Conservation (phyloP, 2,329 filamentous ascomycete species). For the Endothia cerciana region DNA sequence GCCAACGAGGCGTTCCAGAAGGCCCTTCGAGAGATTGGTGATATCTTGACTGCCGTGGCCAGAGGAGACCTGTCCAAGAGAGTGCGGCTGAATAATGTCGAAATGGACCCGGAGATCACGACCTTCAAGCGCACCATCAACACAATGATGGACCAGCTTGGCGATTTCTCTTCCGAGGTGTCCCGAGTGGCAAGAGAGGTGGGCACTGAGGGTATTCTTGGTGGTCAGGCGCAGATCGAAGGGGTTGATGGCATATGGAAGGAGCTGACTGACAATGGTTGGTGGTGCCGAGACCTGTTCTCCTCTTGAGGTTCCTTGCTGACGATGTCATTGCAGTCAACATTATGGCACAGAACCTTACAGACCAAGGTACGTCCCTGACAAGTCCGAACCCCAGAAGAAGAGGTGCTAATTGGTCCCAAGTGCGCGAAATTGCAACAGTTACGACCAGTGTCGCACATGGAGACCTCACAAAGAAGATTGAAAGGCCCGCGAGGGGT, state of each 20-base stretch:
- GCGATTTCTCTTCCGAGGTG: slow-evolving; percentile 95
- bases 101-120: slow-evolving; percentile 98
- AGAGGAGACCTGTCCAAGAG: slow-evolving; percentile 96
- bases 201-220: slow-evolving; percentile 91
- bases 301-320: slow-evolving; percentile 24
- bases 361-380: slow-evolving; percentile 64
- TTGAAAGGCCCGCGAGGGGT: slow-evolving; percentile 77
- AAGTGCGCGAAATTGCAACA: slow-evolving; percentile 81
- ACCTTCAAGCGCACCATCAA: slow-evolving; percentile 98
- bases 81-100: slow-evolving; percentile 90
- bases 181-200: slow-evolving; percentile 93
- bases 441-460: slow-evolving; percentile 84
- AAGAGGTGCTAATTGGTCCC: slow-evolving; percentile 4
- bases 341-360: slow-evolving; percentile 82
- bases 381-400: not conserved
- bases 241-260: slow-evolving; percentile 98
- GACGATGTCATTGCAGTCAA: slow-evolving; percentile 59
- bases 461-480: slow-evolving; percentile 83
- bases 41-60: slow-evolving; percentile 94
- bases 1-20: slow-evolving; percentile 99
- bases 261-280: slow-evolving; percentile 86
- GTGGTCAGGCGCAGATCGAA: slow-evolving; percentile 90
- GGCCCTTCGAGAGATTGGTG: slow-evolving; percentile 92
- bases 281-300: slow-evolving; percentile 28
- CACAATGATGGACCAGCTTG: slow-evolving; percentile 97